Conservation (phyloP, 1,284 basidiomycete genomes). For the Mrakiaceae sp. region DNA sequence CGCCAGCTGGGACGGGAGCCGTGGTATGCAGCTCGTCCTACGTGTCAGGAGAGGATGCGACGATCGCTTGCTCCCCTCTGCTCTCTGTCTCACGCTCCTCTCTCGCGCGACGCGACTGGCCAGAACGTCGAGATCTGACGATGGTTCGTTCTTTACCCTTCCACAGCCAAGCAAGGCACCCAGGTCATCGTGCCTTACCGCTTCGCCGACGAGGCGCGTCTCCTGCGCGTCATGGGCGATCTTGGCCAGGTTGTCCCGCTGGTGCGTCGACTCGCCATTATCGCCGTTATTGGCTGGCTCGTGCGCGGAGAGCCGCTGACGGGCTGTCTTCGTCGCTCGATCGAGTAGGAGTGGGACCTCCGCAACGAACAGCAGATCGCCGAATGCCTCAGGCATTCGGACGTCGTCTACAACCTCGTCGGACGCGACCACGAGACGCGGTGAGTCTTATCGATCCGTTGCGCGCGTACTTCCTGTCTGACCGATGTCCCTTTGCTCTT, state of each 20-base stretch:
- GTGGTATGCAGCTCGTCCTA: too few species aligned
- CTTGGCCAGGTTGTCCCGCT: slow-evolving; percentile 91
- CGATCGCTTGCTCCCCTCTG: too few species aligned
- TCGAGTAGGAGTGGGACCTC: slow-evolving; percentile 82
- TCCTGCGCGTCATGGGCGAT: slow-evolving; percentile 88
- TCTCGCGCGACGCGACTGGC: too few species aligned
- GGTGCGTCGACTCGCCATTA: slow-evolving; percentile 41
- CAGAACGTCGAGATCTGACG: too few species aligned
- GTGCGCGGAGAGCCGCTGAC: not conserved
- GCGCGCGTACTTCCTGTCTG: not conserved
- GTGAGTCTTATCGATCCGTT: slow-evolving; percentile 36
- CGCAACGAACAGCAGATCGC: slow-evolving; percentile 78
- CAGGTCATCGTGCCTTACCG: slow-evolving; percentile 94
- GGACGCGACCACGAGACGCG: slow-evolving; percentile 87
- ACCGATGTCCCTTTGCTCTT: not conserved
- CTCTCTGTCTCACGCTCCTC: too few species aligned
- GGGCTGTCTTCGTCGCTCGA: not conserved
- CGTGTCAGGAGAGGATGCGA: too few species aligned
- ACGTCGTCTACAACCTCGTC: slow-evolving; percentile 90
- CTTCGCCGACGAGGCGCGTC: slow-evolving; percentile 86
- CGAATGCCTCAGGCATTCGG: slow-evolving; percentile 89
- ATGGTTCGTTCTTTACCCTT: slow-evolving; percentile 9
- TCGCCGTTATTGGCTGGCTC: not conserved
- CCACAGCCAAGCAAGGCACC: slow-evolving; percentile 71
- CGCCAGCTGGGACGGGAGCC: too few species aligned